These are phyloP conservation scores for Colletotrichum coccodes DNA, from an alignment of 2,329 filamentous ascomycete species.

Conservation along the genomic window DNA sequence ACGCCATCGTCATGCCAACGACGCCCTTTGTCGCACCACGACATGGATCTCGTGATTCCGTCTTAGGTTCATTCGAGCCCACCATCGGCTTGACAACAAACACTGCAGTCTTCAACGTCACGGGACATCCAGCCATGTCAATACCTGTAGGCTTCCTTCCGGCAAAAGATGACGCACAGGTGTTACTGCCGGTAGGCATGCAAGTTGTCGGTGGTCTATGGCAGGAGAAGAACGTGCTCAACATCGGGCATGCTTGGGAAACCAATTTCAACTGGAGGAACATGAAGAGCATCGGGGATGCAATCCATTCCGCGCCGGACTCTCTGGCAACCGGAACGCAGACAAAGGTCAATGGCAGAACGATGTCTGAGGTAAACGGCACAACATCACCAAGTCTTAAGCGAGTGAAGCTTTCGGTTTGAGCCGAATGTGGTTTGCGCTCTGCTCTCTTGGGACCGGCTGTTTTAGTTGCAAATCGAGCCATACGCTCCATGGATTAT, in stretches of 20 bases:
- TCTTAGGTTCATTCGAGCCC: constrained; percentile 56
- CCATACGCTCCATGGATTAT: background rate
- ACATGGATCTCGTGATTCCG: constrained; percentile 50
- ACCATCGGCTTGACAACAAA: constrained; percentile 66
- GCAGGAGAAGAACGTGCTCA: constrained; percentile 58
- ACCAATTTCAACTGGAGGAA: constrained; percentile 54
- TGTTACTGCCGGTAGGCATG: constrained; percentile 61
- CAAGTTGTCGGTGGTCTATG: constrained; percentile 64
- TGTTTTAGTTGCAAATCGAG: background rate
- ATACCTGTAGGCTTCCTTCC: constrained; percentile 60
- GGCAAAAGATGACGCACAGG: constrained; percentile 47
- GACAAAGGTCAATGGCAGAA: background rate
- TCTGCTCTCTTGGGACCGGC: no score
- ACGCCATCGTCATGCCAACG: constrained; percentile 59
- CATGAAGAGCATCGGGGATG: background rate
- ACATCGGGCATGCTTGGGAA: constrained; percentile 54
- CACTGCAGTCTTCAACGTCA: constrained; percentile 66
- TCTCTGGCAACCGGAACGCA: background rate
- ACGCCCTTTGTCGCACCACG: constrained; percentile 57
- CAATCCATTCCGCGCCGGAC: background rate
- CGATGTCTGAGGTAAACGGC: constrained; percentile 1
- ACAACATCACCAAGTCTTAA: constrained; percentile 12
- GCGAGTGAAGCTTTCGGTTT: constrained; percentile 18
- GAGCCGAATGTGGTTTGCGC: background rate
- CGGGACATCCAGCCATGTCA: constrained; percentile 65